Evolutionary conservation across 2,329 filamentous ascomycete species (phyloP), one percentile per base, ranked within the genome.

Genomic region (Pseudocercospora crystallina): DNA sequence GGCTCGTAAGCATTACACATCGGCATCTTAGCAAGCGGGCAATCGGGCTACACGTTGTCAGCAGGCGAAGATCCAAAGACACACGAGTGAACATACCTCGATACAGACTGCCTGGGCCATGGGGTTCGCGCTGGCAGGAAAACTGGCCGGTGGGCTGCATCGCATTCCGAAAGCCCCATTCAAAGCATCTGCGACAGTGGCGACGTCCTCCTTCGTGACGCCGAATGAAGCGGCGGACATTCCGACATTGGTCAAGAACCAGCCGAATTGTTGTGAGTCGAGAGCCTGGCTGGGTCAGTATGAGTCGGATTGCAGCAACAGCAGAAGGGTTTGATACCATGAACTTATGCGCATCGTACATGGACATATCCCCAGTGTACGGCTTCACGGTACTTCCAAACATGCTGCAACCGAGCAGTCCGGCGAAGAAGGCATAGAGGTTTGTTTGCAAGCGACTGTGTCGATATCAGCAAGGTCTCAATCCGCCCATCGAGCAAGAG

Each of bases 341-440:
- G 71, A 54, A 71, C 64, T 79, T 79, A 71, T 83, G 80, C 0
- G 79, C 76, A 44, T 76, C 61, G 67, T 78, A 80, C 74, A 78
- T 76, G 56, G 71, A 76, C 0, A 69, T 61, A 10, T 67, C 54
- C 42, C 75, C 79, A 8, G 47, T 54, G 66, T 84, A 84, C 17
- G 76, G 72, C 64, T 78, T 82, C 14, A 72, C 77, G 5, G 70
- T 51, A 67, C 70, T 74, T 43, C 77, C 76, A 63, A 79, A 75
- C 61, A 68, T 56, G 43, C 76, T 74, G 71, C 81, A 84, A 58
- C 78, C 79, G 35, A 84, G 75, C 17, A 85, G 73, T 20, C 71
- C 71, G 43, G 80, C 81, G 63, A 85, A 85, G 73, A 79, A 84
- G 57, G 80, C 67, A 69, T 85, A 84, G 34, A 85, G 70, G 61